These are phyloP conservation scores for Epichloe aotearoae DNA, from an alignment of 2,329 filamentous ascomycete species.

Conservation along the genomic window DNA sequence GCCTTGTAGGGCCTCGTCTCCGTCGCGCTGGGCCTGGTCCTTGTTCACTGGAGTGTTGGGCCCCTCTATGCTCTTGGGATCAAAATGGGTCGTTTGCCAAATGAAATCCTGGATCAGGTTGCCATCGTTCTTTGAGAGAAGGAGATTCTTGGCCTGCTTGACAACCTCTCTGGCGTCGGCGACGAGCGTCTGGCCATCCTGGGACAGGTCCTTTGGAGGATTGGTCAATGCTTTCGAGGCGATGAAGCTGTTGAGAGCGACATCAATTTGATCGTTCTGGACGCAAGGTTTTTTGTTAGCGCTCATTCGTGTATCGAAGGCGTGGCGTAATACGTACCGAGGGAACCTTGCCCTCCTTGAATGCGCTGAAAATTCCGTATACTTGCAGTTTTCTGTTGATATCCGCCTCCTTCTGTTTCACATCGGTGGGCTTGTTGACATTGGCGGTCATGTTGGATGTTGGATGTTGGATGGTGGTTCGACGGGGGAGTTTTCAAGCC, in stretches of 20 bases:
- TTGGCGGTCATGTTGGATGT: conserved; percentile 23
- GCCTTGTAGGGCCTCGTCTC: conserved; percentile 69
- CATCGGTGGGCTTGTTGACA: conserved; percentile 63
- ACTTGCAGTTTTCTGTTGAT: conserved; percentile 91
- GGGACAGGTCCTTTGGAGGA: conserved; percentile 65
- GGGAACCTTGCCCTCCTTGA: conserved; percentile 79
- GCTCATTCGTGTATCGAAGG: neutral
- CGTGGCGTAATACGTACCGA: conserved; percentile 47
- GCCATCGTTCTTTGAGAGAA: conserved; percentile 89
- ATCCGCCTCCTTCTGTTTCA: conserved; percentile 67
- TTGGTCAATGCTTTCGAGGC: conserved; percentile 53
- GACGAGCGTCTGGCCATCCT: conserved; percentile 69
- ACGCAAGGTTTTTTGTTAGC: neutral
- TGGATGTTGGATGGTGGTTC: conserved; percentile 15
- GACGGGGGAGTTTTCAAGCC: too few relatives aligned
- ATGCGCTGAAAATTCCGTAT: conserved; percentile 80
- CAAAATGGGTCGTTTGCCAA: conserved; percentile 76
- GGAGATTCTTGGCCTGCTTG: conserved; percentile 67
- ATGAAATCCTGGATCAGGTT: conserved; percentile 94
- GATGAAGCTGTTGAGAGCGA: conserved; percentile 82
- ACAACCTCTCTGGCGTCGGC: conserved; percentile 68
- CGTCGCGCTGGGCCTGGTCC: conserved; percentile 68
- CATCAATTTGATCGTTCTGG: conserved; percentile 89
- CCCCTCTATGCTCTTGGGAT: conserved; percentile 43
- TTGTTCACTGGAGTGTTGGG: conserved; percentile 61